Base-by-base conservation (phyloP, 768 basidiomycete species). In the Boletus eberwhitei region DNA sequence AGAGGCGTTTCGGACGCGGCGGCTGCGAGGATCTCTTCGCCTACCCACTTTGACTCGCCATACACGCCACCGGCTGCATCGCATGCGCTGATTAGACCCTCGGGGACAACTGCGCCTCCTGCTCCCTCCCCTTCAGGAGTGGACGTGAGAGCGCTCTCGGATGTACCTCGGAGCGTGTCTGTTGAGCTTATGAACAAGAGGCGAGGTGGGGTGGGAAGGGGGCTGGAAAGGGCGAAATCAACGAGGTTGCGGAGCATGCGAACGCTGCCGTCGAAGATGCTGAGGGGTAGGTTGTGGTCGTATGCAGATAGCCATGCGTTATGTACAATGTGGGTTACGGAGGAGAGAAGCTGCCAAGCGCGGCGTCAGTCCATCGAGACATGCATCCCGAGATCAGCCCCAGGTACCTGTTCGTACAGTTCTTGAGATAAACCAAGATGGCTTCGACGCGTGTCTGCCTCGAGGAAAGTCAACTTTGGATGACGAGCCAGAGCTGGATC, bases 311-410 rank as follows among this genome's bases (percentile, higher is more conserved):
- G 31, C 57, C 55, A 67, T 24, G 65, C 55, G 11, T 74, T 74
- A 60, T 76, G 73, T 16, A 76, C 71, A 59, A 78, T 66, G 32
- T 69, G 70, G 13, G 74, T 77, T 6, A 73, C 61, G 11, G 63
- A 65, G n/a, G 46, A 57, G 13, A 50, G 61, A 39, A 63, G 54
- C 61, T 64, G 26, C 6, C 6, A 36, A 52, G n/a, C 24, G 9
- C 8, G 17, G 12, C 34, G 24, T 60, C 11, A 60, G 60, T 29
- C 17, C 9, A 35, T 2, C 16, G 24, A 51, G 37, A 36, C 17
- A 13, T 8, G 11, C 31, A 43, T 42, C 5, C 12, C 5, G 14
- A 32, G 17, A 14, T n/a, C 12, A 4, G 21, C 14, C 17, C 9
- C 2, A 31, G 13, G 22, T 36, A 71, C 71, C 63, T 71, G 61